These are phyloP conservation scores for Leishmania tropica DNA, from an alignment of 208 protist genomes.

Conservation along the genomic window DNA sequence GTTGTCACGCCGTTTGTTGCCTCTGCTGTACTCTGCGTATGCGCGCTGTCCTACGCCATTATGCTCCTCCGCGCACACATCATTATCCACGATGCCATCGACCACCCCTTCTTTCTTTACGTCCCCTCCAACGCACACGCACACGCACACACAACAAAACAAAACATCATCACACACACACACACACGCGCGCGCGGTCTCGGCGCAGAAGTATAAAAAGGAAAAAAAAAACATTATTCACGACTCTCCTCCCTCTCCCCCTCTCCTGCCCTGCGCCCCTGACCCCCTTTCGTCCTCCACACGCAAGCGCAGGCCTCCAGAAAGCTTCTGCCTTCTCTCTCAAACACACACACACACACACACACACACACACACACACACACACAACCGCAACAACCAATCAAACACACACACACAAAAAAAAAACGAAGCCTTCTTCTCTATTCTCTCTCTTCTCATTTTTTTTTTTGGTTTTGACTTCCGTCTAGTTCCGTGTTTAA, in stretches of 20 bases:
- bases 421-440: neutral
- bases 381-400: too few species aligned
- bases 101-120: neutral
- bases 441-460: neutral
- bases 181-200: neutral
- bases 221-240: too few species aligned
- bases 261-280: too few species aligned
- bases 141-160: neutral
- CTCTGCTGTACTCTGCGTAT: neutral
- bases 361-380: neutral
- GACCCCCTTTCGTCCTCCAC: too few species aligned
- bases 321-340: too few species aligned
- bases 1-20: neutral
- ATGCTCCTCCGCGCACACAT: neutral
- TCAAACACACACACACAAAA: neutral
- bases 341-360: neutral
- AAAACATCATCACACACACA: neutral
- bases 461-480: neutral
- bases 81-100: neutral
- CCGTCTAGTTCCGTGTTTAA: neutral
- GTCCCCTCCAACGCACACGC: neutral
- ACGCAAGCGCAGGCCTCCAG: too few species aligned
- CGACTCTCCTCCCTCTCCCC: too few species aligned
- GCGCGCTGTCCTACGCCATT: neutral
- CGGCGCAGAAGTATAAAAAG: neutral